These are phyloP conservation scores for Epichloe uncinata DNA, from an alignment of 2,329 filamentous ascomycete genomes.

Conservation along the genomic window DNA sequence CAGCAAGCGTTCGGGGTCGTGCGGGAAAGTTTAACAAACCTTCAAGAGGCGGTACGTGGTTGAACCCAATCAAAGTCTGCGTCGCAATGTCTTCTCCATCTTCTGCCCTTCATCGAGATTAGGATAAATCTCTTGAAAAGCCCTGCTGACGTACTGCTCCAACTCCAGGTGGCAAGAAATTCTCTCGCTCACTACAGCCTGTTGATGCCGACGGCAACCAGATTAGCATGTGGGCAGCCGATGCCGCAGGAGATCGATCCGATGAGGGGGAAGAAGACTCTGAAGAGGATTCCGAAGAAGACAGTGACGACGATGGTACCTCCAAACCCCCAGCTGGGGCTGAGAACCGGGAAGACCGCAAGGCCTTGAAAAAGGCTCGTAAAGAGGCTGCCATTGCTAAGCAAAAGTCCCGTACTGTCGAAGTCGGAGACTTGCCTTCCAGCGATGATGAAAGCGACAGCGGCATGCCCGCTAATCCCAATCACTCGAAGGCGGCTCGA, in stretches of 20 bases:
- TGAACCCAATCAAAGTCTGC: neutral
- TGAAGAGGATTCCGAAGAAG: slow-evolving; percentile 37
- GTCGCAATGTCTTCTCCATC: neutral
- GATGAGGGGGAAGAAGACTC: slow-evolving; percentile 42
- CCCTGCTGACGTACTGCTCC: neutral
- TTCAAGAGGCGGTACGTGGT: slow-evolving; percentile 67
- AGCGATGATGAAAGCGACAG: slow-evolving; percentile 51
- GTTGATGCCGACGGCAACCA: slow-evolving; percentile 82
- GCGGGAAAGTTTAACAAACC: slow-evolving; percentile 93
- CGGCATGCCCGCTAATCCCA: slow-evolving; percentile 77
- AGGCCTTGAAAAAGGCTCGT: slow-evolving; percentile 74
- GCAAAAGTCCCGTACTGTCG: slow-evolving; percentile 56
- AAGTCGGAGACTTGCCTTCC: slow-evolving; percentile 76
- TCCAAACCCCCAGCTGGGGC: slow-evolving; percentile 31
- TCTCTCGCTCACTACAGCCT: slow-evolving; percentile 81
- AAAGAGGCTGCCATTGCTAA: slow-evolving; percentile 80
- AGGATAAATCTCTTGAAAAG: neutral
- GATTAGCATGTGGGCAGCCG: slow-evolving; percentile 72
- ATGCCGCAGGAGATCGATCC: slow-evolving; percentile 39
- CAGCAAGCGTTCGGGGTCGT: slow-evolving; percentile 50
- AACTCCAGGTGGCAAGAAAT: slow-evolving; percentile 77
- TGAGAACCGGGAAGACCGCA: slow-evolving; percentile 70
- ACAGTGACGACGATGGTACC: slow-evolving; percentile 32
- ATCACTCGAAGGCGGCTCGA: slow-evolving; percentile 67
- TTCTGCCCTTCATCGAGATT: neutral